phyloP scores from a whole-genome alignment of 2,329 filamentous ascomycete species.

The Ophiognomonia clavigignenti-juglandacearum region DNA sequence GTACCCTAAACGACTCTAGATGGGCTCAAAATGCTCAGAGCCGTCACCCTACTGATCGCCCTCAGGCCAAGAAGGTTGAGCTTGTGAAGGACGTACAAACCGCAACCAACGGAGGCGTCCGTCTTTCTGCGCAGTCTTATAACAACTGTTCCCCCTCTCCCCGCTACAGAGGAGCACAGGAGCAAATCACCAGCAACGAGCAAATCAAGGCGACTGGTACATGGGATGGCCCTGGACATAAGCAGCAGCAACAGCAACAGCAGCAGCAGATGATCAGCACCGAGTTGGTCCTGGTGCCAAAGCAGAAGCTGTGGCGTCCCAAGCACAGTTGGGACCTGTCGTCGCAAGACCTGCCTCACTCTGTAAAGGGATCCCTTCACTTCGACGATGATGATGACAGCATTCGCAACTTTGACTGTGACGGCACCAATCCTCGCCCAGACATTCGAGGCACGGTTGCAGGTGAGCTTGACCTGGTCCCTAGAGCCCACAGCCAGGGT shows the following conservation, averaged over 20 bases:
- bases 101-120: neutral
- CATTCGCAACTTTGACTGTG: neutral
- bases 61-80: no score
- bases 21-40: neutral
- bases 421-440: neutral
- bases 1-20: neutral
- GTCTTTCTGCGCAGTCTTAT: neutral
- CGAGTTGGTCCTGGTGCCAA: neutral
- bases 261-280: neutral
- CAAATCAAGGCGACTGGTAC: no score
- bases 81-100: no score
- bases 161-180: no score
- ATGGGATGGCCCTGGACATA: no score
- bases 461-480: conserved; percentile 10
- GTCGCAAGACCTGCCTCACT: conserved; percentile 11
- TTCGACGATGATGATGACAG: neutral
- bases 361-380: neutral
- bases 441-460: conserved; percentile 11
- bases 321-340: neutral
- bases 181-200: neutral
- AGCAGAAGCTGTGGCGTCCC: conserved; percentile 6
- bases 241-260: no score
- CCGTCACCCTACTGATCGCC: neutral
- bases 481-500: conserved; percentile 1
- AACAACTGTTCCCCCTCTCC: no score